Evolutionary conservation across 2,329 filamentous ascomycete genomes (phyloP), one percentile per base, ranked within the genome.

Genomic region (Alternaria sp.): DNA sequence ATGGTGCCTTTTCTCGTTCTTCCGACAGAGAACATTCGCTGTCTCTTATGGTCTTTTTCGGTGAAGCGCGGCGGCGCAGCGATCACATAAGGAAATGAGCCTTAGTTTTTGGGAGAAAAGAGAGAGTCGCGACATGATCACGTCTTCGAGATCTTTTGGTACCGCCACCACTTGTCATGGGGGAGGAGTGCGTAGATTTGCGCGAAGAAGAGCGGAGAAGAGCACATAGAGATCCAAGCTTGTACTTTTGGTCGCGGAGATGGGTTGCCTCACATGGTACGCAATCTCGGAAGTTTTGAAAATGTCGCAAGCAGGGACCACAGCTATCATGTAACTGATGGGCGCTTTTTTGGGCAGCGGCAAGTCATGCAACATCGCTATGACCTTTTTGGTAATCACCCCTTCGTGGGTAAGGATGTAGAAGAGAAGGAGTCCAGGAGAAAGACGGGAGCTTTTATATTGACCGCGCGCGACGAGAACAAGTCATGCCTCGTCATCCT

Each of bases 251-350:
- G 7, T 36, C 32, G 32, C 7, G 32, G 0, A n/a, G 15, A n/a
- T 36, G 0, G 32, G 1, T 1, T 9, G 32, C 15, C 0, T 4
- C 32, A 36, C 30, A 36, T 32, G 1, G 0, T 13, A 32, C 0
- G 28, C 28, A 4, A 32, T 32, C 28, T 30, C 28, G 0, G 28
- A 13, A 2, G 28, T 32, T 32, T 32, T 32, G 12, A 32, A 1
- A 32, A 6, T 13, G 28, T 28, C 26, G 26, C 26, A 28, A 6
- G 7, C 26, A 2, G 26, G 1, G 3, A 28, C 26, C 10, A 1
- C 26, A 11, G 10, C 21, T 21, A 21, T 21, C 21, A 21, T 21
- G 5, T 21, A 21, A 21, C 21, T 21, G 21, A 21, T 21, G 21
- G 21, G 21, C 21, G 21, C 21, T 21, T 21, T 26, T 26, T 26